These are phyloP conservation scores for Silene uniflora DNA, from an alignment of 148 eudicot genomes.

Conservation along the genomic window DNA sequence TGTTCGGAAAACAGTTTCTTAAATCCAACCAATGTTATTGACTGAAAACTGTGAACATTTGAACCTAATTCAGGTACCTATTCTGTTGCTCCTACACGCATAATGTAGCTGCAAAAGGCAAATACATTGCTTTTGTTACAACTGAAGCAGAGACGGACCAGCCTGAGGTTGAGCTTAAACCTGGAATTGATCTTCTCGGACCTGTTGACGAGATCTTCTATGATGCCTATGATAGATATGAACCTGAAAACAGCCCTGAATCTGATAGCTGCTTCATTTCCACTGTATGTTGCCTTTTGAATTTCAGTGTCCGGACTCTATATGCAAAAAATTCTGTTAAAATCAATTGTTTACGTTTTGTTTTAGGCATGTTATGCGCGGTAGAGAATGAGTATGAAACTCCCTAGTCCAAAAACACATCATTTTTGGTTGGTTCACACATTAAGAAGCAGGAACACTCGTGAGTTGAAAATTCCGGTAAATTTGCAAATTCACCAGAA, in stretches of 20 bases:
- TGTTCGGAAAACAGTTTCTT: background rate
- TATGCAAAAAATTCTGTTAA: background rate
- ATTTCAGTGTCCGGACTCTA: background rate
- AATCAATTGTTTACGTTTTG: too few species aligned
- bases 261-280: conserved; percentile 84
- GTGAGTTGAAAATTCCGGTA: too few species aligned
- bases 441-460: too few species aligned
- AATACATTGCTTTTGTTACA: conserved; percentile 84
- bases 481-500: too few species aligned
- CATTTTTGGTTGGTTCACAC: too few species aligned
- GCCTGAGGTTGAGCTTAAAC: conserved; percentile 81
- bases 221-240: conserved; percentile 84
- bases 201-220: conserved; percentile 81
- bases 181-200: conserved; percentile 89
- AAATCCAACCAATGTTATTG: background rate
- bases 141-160: conserved; percentile 92
- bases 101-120: conserved; percentile 90
- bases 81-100: conserved; percentile 96
- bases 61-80: conserved; percentile 55
- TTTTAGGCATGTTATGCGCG: too few species aligned
- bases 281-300: conserved; percentile 41
- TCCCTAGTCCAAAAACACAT: too few species aligned
- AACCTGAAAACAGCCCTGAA: conserved; percentile 46
- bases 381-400: too few species aligned
- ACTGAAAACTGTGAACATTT: background rate